Evolutionary conservation across 139 green algal genomes (phyloP), one percentile per base, ranked within the genome.

Genomic region (Closterium sp.): DNA sequence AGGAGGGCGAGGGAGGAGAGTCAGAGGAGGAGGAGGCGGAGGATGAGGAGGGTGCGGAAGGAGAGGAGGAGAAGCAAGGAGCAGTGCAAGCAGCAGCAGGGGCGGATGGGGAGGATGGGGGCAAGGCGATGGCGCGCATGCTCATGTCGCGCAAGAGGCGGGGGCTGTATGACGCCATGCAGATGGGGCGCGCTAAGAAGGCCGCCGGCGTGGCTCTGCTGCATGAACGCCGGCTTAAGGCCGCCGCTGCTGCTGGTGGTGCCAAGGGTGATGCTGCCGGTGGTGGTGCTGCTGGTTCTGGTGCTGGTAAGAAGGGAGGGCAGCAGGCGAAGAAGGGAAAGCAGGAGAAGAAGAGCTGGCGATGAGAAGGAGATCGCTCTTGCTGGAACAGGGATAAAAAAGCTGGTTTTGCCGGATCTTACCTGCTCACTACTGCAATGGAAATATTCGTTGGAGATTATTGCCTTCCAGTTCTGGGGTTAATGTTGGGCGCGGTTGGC

Each of bases 101-200:
- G 16, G 95, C 93, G 4, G 95, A 91, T 19, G 95, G 97, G 30
- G 95, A 96, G 87, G 92, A 94, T 36, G 55, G 55, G 55, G 55
- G 55, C 55, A 76, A 76, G 55, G 93, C 89, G 2, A 96, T 98
- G 95, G 96, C 96, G 64, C 95, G 96, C 84, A 96, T 98, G 0
- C 97, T 99, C 96, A 98, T 99, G 96, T 97, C 95, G 9, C 95
- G 97, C 87, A 99, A 99, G 95, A 95, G 93, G 28, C 91, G 95
- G 21, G 97, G 97, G 94, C 89, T 98, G 91, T 99, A 99, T 94
- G 96, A 97, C 69, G 92, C 95, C 76, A 96, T 98, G 83, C 90
- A 92, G 91, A 94, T 94, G 91, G 91, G 88, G 7, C 91, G 35
- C 10, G 91, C 88, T 16, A 89, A 89, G 55, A 94, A 94, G 91